These are phyloP conservation scores for Neocallimastix lanati DNA, from an alignment of 192 early-diverging fungal genomes.

Conservation along the genomic window DNA sequence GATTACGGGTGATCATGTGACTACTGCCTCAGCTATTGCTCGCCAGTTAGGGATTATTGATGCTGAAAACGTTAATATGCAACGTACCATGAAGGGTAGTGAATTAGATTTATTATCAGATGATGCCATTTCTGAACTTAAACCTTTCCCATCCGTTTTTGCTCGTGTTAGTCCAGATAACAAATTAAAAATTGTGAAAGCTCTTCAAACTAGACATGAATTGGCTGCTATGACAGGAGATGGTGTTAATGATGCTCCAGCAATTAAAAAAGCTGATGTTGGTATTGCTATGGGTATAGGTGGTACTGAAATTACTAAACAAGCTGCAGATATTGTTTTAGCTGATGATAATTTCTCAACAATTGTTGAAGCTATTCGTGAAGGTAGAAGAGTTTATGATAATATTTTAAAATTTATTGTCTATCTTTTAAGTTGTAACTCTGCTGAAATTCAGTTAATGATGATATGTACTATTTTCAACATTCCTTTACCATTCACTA, in stretches of 20 bases:
- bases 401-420: slow-evolving; percentile 97
- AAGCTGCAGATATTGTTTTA: slow-evolving; percentile 91
- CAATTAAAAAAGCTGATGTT: slow-evolving; percentile 87
- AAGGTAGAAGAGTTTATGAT: slow-evolving; percentile 89
- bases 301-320: slow-evolving; percentile 95
- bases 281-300: slow-evolving; percentile 94
- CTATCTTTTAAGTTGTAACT: slow-evolving; percentile 83
- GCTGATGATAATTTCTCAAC: slow-evolving; percentile 91
- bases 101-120: slow-evolving; percentile 85
- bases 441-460: slow-evolving; percentile 84
- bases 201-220: slow-evolving; percentile 50
- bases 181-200: slow-evolving; percentile 86
- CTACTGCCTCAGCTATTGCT: slow-evolving; percentile 85
- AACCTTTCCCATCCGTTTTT: slow-evolving; percentile 88
- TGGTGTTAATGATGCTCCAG: slow-evolving; percentile 90
- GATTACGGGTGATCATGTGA: slow-evolving; percentile 94
- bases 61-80: slow-evolving; percentile 2
- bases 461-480: slow-evolving; percentile 34
- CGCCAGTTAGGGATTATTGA: slow-evolving; percentile 73
- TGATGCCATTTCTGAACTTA: slow-evolving; percentile 55
- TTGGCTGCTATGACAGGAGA: slow-evolving; percentile 86
- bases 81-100: slow-evolving; percentile 65
- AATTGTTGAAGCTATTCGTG: slow-evolving; percentile 81
- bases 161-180: slow-evolving; percentile 91
- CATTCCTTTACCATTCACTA: slow-evolving; percentile 70